Conservation (phyloP, 305 asterid species). For the Fraxinus paxiana region DNA sequence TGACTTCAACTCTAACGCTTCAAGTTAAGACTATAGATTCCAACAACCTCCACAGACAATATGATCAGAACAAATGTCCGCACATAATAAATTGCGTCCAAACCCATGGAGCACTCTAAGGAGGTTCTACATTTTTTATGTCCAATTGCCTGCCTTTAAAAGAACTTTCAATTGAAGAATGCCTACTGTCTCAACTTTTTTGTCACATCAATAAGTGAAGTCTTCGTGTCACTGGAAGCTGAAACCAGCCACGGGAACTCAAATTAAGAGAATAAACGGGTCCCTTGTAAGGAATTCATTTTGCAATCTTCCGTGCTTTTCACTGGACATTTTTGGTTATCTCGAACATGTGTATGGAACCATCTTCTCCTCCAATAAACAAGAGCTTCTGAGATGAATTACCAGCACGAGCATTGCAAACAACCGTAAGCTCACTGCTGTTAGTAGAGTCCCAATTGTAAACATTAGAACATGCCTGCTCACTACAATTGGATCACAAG, state of each 20-base stretch:
- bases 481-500: too few relatives aligned
- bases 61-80: slow-evolving; percentile 65
- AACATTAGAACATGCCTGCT: too few relatives aligned
- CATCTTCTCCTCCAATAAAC: slow-evolving; percentile 14
- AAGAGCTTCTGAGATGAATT: too few relatives aligned
- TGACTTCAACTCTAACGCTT: too few relatives aligned
- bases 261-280: slow-evolving; percentile 70
- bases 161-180: slow-evolving; percentile 21
- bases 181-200: slow-evolving; percentile 48
- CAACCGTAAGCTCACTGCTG: too few relatives aligned
- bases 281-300: slow-evolving; percentile 75
- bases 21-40: too few relatives aligned
- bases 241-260: slow-evolving; percentile 96
- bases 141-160: slow-evolving; percentile 28
- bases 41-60: slow-evolving; percentile 83
- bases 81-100: slow-evolving; percentile 66
- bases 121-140: slow-evolving; percentile 59
- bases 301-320: slow-evolving; percentile 47
- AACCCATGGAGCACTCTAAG: slow-evolving; percentile 93
- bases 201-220: slow-evolving; percentile 84
- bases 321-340: slow-evolving; percentile 32
- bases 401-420: too few relatives aligned
- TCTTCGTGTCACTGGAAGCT: slow-evolving; percentile 83
- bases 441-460: too few relatives aligned
- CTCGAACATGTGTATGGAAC: slow-evolving; percentile 85